A percentile compares a stretch with the other conserved stretches of the same genome.
These are phyloP conservation scores for Lathyrus oleraceus DNA, from an alignment of 306 rosid genomes.

Conservation along the genomic window DNA sequence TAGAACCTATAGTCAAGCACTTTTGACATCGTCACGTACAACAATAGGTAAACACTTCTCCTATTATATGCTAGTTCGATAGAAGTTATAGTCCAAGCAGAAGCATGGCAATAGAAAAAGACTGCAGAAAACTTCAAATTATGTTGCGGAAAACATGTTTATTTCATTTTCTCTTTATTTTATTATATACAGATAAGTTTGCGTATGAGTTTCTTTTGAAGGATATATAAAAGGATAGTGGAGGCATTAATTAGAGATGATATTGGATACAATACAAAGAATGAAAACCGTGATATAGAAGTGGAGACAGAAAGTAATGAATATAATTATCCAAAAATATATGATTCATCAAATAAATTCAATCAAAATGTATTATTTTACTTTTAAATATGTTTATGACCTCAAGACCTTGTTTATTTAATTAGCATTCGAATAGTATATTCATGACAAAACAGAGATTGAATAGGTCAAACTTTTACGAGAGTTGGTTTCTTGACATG, in stretches of 20 bases:
- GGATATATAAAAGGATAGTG: slow-evolving; percentile 12
- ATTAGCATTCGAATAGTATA: slow-evolving; percentile 19
- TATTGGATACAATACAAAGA: slow-evolving; percentile 22
- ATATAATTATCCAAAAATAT: slow-evolving; percentile 1
- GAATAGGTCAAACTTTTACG: slow-evolving; percentile 9
- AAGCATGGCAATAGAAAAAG: slow-evolving; percentile 16
- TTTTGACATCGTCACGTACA: slow-evolving; percentile 92
- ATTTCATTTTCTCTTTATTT: slow-evolving; percentile 16
- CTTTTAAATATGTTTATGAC: not conserved
- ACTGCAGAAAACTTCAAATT: slow-evolving; percentile 9
- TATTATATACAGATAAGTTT: slow-evolving; percentile 3
- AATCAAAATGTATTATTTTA: slow-evolving; percentile 1
- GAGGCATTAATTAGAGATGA: slow-evolving; percentile 23
- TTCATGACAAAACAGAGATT: slow-evolving; percentile 2
- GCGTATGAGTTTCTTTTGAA: slow-evolving; percentile 10
- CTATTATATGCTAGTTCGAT: slow-evolving; percentile 30
- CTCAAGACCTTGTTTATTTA: slow-evolving; percentile 5
- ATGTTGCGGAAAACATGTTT: slow-evolving; percentile 13
- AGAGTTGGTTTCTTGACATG: slow-evolving; percentile 2
- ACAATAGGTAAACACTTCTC: slow-evolving; percentile 70
- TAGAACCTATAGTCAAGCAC: slow-evolving; percentile 85
- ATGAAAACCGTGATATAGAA: slow-evolving; percentile 25
- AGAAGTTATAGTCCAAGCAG: slow-evolving; percentile 27
- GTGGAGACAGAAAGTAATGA: slow-evolving; percentile 17
- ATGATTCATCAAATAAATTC: slow-evolving; percentile 11